Evolutionary conservation across 805 yeast species (phyloP).

Genomic region (Debaryomyces prosopidis): DNA sequence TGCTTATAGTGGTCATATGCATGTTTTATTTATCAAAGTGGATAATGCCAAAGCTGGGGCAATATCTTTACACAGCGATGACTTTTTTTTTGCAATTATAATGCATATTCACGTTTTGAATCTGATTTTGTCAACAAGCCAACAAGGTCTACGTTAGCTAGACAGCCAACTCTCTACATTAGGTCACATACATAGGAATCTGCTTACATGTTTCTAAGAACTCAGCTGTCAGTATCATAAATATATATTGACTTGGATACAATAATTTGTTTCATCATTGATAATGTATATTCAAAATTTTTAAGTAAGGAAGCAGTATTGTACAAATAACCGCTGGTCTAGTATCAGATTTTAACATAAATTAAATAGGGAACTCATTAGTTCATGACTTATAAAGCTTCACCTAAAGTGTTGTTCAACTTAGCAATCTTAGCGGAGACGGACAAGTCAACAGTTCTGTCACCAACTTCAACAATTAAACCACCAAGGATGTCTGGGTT

Average conservation of each 20-base stretch:
- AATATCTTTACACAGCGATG: too few relatives aligned
- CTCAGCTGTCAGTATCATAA: too few relatives aligned
- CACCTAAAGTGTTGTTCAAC: conserved; percentile 85
- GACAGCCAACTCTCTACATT: too few relatives aligned
- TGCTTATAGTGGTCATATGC: too few relatives aligned
- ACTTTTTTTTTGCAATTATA: too few relatives aligned
- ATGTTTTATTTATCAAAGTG: too few relatives aligned
- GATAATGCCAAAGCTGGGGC: too few relatives aligned
- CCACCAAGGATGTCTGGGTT: conserved; percentile 95
- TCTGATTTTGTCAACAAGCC: too few relatives aligned
- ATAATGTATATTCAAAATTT: conserved; percentile 1
- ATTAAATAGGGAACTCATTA: background rate
- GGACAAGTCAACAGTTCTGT: conserved; percentile 93
- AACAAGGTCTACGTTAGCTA: too few relatives aligned
- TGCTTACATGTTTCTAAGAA: too few relatives aligned
- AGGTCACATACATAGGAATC: too few relatives aligned
- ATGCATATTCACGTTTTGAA: too few relatives aligned
- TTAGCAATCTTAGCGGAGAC: conserved; percentile 80
- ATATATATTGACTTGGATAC: background rate
- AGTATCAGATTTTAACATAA: background rate
- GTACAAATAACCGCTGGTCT: background rate
- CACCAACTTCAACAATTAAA: conserved; percentile 92
- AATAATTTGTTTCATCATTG: background rate
- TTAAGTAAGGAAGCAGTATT: conserved; percentile 1
- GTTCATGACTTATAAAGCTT: conserved; percentile 62